phyloP scores from a whole-genome alignment of 768 basidiomycete species.

The Termitomyces sp. region DNA sequence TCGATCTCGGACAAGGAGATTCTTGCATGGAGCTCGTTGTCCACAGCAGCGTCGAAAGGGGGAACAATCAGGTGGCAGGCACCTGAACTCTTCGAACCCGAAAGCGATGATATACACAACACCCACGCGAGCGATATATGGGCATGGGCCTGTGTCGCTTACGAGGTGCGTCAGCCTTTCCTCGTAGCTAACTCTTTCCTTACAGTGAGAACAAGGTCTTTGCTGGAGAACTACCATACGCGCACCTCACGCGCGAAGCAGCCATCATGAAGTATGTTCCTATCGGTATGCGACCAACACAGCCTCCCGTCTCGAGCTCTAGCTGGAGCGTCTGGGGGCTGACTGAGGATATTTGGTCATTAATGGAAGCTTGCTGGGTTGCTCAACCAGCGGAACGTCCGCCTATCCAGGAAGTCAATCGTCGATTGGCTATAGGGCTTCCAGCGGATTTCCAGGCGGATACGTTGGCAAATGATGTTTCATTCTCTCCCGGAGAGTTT shows the following conservation, averaged over 20 bases:
- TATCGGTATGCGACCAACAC: not conserved
- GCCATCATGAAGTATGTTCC: not conserved
- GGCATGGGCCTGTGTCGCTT: not conserved
- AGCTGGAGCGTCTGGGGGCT: conserved; percentile 4
- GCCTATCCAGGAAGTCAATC: not conserved
- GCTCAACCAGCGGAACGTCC: conserved; percentile 2
- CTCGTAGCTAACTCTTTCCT: not conserved
- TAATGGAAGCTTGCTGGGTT: conserved; percentile 10
- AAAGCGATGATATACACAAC: not conserved
- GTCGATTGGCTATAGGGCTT: not conserved
- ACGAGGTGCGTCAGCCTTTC: not conserved
- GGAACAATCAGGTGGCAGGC: conserved; percentile 7
- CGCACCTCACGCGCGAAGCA: not conserved
- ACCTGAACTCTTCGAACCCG: conserved; percentile 5
- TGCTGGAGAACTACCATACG: conserved; percentile 1
- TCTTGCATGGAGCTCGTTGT: conserved; percentile 4
- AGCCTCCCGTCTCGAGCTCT: not conserved
- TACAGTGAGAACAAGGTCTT: not conserved
- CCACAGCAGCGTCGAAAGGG: not conserved
- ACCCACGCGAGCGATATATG: not conserved
- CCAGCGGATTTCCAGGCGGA: not conserved
- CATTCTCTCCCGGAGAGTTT: not conserved
- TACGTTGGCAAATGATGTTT: not conserved
- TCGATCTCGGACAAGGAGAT: conserved; percentile 4
- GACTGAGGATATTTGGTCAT: conserved; percentile 6